Conservation (phyloP, 441 rosid genomes). For the Hura crepitans region DNA sequence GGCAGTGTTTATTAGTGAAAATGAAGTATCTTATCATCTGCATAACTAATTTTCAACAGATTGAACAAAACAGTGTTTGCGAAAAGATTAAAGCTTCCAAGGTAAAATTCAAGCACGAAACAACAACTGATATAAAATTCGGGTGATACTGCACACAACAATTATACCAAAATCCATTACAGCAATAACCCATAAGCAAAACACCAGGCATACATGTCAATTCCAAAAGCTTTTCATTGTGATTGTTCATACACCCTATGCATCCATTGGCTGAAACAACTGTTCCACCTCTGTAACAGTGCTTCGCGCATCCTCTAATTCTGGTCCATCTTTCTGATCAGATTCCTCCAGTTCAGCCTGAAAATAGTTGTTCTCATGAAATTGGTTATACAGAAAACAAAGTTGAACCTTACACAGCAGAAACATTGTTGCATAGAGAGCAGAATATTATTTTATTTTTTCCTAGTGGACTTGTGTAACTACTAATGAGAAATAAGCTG, state of each 20-base stretch:
- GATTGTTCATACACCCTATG: conserved; percentile 23
- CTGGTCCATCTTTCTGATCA: conserved; percentile 46
- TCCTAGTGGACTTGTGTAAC: not conserved
- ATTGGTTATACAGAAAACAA: not conserved
- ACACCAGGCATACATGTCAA: not conserved
- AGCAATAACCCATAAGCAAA: not conserved
- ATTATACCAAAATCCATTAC: conserved; percentile 4
- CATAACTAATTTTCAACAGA: no score
- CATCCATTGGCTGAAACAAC: conserved; percentile 50
- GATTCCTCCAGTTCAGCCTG: conserved; percentile 57
- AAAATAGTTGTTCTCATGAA: conserved; percentile 12
- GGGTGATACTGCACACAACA: not conserved
- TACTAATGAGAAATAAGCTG: not conserved
- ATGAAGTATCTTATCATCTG: no score
- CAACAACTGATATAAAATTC: not conserved
- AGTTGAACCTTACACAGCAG: not conserved
- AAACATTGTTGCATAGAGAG: not conserved
- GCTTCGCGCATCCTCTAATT: conserved; percentile 57
- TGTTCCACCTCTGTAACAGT: conserved; percentile 47
- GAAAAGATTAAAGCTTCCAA: not conserved
- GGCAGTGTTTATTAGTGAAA: no score
- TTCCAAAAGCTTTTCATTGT: conserved; percentile 14
- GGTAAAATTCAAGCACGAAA: not conserved
- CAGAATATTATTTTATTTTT: not conserved
- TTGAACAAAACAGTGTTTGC: no score